Evolutionary conservation across 2,329 filamentous ascomycete species (phyloP).

Genomic region (Phyllosticta citrichinensis): DNA sequence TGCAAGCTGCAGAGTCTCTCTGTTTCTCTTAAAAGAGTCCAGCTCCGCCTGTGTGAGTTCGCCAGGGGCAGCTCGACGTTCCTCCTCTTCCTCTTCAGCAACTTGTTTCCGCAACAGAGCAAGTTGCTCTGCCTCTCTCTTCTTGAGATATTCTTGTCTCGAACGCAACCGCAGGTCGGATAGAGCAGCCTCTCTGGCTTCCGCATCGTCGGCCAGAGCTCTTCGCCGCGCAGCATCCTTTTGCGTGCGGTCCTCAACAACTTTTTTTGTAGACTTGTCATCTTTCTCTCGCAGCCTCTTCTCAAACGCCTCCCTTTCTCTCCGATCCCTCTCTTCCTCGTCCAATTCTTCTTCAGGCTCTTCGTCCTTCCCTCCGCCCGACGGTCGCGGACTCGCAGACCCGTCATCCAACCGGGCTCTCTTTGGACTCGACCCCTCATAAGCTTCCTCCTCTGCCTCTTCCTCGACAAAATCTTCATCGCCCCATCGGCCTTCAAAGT

Average conservation of each 20-base stretch:
- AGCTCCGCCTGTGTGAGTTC: slow-evolving; percentile 68
- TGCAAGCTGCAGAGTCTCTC: slow-evolving; percentile 65
- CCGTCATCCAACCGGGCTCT: slow-evolving; percentile 35
- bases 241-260: slow-evolving; percentile 51
- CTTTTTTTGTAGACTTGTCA: slow-evolving; percentile 57
- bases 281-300: slow-evolving; percentile 65
- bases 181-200: slow-evolving; percentile 60
- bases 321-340: slow-evolving; percentile 25
- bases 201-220: slow-evolving; percentile 52
- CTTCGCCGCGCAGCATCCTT: slow-evolving; percentile 50
- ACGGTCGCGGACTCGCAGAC: slow-evolving; percentile 39
- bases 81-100: slow-evolving; percentile 68
- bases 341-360: slow-evolving; percentile 16
- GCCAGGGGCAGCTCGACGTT: slow-evolving; percentile 62
- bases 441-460: slow-evolving; percentile 43
- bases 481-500: slow-evolving; percentile 72
- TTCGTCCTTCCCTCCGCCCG: slow-evolving; percentile 32
- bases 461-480: slow-evolving; percentile 58
- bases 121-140: slow-evolving; percentile 77
- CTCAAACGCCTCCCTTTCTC: slow-evolving; percentile 72
- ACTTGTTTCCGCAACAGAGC: slow-evolving; percentile 85
- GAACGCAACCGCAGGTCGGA: slow-evolving; percentile 74
- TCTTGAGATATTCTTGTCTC: slow-evolving; percentile 86
- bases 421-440: slow-evolving; percentile 61
- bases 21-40: slow-evolving; percentile 79